phyloP scores from a whole-genome alignment of 805 yeast species.

The Metschnikowia chrysomelidarum region DNA sequence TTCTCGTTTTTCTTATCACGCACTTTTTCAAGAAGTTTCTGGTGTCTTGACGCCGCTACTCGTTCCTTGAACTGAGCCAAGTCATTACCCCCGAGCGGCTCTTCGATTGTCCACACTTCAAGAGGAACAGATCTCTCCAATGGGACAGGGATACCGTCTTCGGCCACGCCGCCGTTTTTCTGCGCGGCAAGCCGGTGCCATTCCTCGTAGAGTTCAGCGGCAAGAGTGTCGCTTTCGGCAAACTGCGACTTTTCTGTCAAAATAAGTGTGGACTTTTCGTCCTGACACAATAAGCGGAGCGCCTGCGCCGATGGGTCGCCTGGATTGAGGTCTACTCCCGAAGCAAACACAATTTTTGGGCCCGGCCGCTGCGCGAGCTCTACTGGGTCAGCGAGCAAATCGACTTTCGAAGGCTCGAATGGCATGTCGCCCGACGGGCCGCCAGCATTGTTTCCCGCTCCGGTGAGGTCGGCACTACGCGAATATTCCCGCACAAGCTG shows the following conservation, averaged over 20 bases:
- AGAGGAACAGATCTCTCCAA: slow-evolving; percentile 44
- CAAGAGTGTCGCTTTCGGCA: slow-evolving; percentile 45
- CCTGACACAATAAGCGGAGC: slow-evolving; percentile 54
- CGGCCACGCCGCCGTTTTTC: slow-evolving; percentile 37
- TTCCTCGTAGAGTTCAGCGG: slow-evolving; percentile 46
- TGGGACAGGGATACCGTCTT: slow-evolving; percentile 63
- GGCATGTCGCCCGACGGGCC: no score
- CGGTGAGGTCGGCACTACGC: slow-evolving; percentile 20
- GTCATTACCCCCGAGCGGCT: slow-evolving; percentile 49
- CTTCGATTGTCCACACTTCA: slow-evolving; percentile 45
- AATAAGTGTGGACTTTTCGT: slow-evolving; percentile 66
- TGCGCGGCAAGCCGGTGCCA: slow-evolving; percentile 49
- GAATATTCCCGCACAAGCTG: slow-evolving; percentile 88
- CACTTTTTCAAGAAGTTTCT: slow-evolving; percentile 39
- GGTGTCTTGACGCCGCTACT: slow-evolving; percentile 47
- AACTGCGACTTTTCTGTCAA: slow-evolving; percentile 56
- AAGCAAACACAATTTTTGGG: slow-evolving; percentile 77
- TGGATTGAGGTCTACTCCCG: slow-evolving; percentile 60
- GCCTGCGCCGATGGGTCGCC: slow-evolving; percentile 62
- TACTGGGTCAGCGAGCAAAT: slow-evolving; percentile 50
- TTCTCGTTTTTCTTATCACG: slow-evolving; percentile 40
- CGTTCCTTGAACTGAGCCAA: slow-evolving; percentile 45
- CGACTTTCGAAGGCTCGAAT: slow-evolving; percentile 67
- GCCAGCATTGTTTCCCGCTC: slow-evolving; percentile 35
- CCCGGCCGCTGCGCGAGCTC: slow-evolving; percentile 57